A percentile compares a stretch with the other conserved stretches of the same genome.
Evolutionary conservation across 768 basidiomycete genomes (phyloP).

Genomic region (Guyanaporus albipodus): DNA sequence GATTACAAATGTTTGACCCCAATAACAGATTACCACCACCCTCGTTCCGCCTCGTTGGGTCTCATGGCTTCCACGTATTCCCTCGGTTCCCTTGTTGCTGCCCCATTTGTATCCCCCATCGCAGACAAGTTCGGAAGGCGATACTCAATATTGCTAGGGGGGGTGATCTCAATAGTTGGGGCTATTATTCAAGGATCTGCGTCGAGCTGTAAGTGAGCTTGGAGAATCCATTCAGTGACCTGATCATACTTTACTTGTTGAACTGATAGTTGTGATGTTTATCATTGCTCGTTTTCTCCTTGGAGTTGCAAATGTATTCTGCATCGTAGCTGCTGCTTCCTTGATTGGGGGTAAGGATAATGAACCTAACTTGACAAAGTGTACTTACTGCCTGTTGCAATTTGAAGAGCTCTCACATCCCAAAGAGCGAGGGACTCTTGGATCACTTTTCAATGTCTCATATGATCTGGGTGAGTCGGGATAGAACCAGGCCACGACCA

Average conservation of each 20-base stretch:
- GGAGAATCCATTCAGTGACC: background rate
- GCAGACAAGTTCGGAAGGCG: conserved; percentile 13
- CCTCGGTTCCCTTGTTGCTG: conserved; percentile 51
- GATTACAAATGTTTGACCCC: background rate
- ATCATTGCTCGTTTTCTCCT: conserved; percentile 8
- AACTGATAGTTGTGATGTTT: background rate
- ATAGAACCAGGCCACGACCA: no score
- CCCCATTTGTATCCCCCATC: conserved; percentile 36
- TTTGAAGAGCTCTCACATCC: conserved; percentile 9
- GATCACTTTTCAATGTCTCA: background rate
- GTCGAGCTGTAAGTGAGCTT: background rate
- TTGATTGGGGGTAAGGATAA: conserved; percentile 16
- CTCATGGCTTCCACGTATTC: conserved; percentile 46
- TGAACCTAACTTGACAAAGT: no score
- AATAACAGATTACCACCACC: conserved; percentile 48
- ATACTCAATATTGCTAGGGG: conserved; percentile 11
- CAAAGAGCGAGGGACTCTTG: conserved; percentile 7
- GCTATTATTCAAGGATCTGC: conserved; percentile 2
- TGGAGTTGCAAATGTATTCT: conserved; percentile 12
- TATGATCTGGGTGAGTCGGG: background rate
- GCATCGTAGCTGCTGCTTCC: conserved; percentile 19
- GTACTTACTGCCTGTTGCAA: no score
- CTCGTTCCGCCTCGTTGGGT: conserved; percentile 41
- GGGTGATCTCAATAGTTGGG: conserved; percentile 1
- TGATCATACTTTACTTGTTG: no score